A percentile compares a stretch with the other conserved stretches of the same genome.
Evolutionary conservation across 2,329 filamentous ascomycete species (phyloP).

Genomic region (Cytospora piceicola): DNA sequence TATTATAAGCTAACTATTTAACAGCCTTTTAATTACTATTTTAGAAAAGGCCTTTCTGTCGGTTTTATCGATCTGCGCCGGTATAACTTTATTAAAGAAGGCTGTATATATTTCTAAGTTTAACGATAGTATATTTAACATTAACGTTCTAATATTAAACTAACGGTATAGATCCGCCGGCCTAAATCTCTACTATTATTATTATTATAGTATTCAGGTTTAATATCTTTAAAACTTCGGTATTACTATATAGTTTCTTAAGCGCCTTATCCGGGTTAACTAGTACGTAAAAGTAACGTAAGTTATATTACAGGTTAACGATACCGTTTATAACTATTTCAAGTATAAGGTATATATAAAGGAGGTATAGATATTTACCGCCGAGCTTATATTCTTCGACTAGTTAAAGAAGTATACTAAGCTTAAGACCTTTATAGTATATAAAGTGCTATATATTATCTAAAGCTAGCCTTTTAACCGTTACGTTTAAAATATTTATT

Average conservation of each 20-base stretch:
- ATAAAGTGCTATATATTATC: neutral
- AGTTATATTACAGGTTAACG: neutral
- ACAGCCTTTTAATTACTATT: neutral
- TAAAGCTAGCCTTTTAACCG: neutral
- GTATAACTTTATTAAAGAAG: neutral
- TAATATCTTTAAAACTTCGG: neutral
- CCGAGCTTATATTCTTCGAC: neutral
- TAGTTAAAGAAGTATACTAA: neutral
- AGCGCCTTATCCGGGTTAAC: neutral
- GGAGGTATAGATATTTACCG: neutral
- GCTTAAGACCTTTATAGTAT: neutral
- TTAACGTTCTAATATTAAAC: neutral
- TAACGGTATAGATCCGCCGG: neutral
- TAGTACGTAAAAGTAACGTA: neutral
- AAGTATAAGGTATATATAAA: neutral
- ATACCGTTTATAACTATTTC: neutral
- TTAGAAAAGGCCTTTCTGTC: neutral
- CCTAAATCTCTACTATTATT: neutral
- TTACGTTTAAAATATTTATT: neutral
- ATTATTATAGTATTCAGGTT: neutral
- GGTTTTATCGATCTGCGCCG: neutral
- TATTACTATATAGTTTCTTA: neutral
- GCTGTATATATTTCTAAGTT: neutral
- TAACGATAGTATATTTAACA: neutral
- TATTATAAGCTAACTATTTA: neutral